Base-by-base conservation (phyloP, 306 rosid species). In the Trifolium pratense region DNA sequence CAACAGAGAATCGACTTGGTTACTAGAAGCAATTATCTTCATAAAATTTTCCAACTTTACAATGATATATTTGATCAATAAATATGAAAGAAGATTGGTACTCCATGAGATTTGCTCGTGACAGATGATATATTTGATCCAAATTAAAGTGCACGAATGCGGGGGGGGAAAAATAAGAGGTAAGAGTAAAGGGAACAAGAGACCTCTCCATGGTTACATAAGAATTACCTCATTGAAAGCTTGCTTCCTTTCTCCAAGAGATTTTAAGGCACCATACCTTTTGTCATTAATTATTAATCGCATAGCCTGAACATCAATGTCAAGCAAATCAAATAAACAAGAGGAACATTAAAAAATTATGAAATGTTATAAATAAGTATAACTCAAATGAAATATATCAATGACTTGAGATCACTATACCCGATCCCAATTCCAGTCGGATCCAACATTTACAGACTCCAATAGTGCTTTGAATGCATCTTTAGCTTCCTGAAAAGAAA, bases 341-440 rank as follows among this genome's bases (percentile, higher is more conserved):
- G 37, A 61, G 21, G 73, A 70, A 37, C 55, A 49, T 68, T 76
- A 45, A 21, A 63, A 23, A 21, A 45, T 21, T 14, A 40, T 29
- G 58, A 51, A 37, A 56, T 4, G 48, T 10, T 34, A 73, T 5
- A 43, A 68, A 62, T 39, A 45, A 39, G 73, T 21, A 62, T 39
- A 45, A 39, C 69, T 21, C 78, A 45, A 43, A 63, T 17, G 29
- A 62, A 56, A 32, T 39, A 48, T 46, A 73, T 79, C 66, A 67
- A 66, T 48, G 48, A 36, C 73, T 59, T 7, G 21, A 59, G 42
- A 81, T 58, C 21, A 65, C 79, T 78, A 59, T 92, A 93, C 98
- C 96, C 96, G 91, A 79, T 93, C 98, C 98, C 98, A 93, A 60
- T 89, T 90, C 97, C 97, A 93, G 78, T 91, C 98, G 75, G 96